Conservation (phyloP, 768 basidiomycete species). For the Rubroboletus pulcherrimus region DNA sequence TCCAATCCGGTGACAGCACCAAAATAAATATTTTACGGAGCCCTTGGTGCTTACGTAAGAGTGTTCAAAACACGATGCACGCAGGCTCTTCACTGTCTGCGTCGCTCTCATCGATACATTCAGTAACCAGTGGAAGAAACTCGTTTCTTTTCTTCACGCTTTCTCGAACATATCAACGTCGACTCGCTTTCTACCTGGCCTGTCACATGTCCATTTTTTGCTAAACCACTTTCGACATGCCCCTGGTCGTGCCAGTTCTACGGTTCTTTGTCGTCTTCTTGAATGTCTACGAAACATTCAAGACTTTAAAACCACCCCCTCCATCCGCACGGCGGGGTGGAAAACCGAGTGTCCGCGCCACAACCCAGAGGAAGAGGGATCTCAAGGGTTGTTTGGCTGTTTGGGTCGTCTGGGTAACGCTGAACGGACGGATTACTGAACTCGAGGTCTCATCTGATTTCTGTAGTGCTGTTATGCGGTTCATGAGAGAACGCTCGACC, state of each 20-base stretch:
- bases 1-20: not conserved
- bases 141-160: not conserved
- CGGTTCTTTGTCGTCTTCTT: conserved; percentile 69
- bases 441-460: conserved; percentile 11
- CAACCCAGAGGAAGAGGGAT: conserved; percentile 74
- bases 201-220: conserved; percentile 10
- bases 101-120: conserved; percentile 19
- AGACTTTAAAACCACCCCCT: conserved; percentile 68
- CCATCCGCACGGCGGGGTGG: conserved; percentile 48
- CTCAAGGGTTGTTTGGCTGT: conserved; percentile 83
- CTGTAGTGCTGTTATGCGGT: conserved; percentile 60
- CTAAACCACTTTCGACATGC: conserved; percentile 42
- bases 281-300: conserved; percentile 83
- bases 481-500: conserved; percentile 67
- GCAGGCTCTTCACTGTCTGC: not conserved
- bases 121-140: conserved; percentile 6
- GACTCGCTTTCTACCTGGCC: not conserved
- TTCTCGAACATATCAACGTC: conserved; percentile 1
- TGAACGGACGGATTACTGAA: conserved; percentile 6
- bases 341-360: conserved; percentile 60
- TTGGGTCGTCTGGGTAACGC: conserved; percentile 81
- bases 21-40: not conserved
- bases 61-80: conserved; percentile 11
- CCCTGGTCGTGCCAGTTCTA: conserved; percentile 62
- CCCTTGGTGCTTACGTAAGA: conserved; percentile 20